These are phyloP conservation scores for Zea mays DNA, from an alignment of 176 grass and related monocot genomes.

Conservation along the genomic window DNA sequence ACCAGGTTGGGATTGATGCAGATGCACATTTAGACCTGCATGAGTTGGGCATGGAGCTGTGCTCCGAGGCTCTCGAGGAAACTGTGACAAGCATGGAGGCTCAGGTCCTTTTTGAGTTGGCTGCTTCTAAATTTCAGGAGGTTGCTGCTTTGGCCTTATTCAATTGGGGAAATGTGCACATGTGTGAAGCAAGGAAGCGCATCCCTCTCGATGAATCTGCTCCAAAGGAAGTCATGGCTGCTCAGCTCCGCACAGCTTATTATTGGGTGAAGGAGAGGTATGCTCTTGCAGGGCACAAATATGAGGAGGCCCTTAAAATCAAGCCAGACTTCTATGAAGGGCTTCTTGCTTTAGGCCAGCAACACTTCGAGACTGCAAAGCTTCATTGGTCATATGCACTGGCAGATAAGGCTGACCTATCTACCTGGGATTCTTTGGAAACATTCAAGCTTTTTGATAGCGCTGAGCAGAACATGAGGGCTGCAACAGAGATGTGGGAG, in stretches of 20 bases:
- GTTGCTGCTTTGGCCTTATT: conserved; percentile 87
- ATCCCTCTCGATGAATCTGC: conserved; percentile 90
- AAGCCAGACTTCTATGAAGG: conserved; percentile 98
- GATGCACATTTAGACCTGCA: conserved; percentile 94
- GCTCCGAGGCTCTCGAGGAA: conserved; percentile 89
- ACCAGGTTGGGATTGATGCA: conserved; percentile 94
- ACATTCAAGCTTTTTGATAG: conserved; percentile 83
- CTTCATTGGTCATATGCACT: conserved; percentile 95
- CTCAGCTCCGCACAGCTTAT: conserved; percentile 80
- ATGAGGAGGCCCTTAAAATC: conserved; percentile 80
- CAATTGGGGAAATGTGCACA: conserved; percentile 98
- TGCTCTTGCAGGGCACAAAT: conserved; percentile 72
- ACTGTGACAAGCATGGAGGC: conserved; percentile 80
- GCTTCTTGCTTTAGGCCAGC: conserved; percentile 94
- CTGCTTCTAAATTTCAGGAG: conserved; percentile 91
- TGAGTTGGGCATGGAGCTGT: conserved; percentile 95
- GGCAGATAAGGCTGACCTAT: conserved; percentile 81
- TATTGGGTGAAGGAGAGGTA: conserved; percentile 86
- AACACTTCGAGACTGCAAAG: conserved; percentile 95
- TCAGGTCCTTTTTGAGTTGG: conserved; percentile 82
- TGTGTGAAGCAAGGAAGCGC: conserved; percentile 93
- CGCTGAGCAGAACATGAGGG: conserved; percentile 89
- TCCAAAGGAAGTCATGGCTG: conserved; percentile 63
- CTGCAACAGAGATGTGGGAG: conserved; percentile 97
- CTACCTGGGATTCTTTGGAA: conserved; percentile 74